Evolutionary conservation across 2,329 filamentous ascomycete genomes (phyloP).

Genomic region (Westerdykella ornata): DNA sequence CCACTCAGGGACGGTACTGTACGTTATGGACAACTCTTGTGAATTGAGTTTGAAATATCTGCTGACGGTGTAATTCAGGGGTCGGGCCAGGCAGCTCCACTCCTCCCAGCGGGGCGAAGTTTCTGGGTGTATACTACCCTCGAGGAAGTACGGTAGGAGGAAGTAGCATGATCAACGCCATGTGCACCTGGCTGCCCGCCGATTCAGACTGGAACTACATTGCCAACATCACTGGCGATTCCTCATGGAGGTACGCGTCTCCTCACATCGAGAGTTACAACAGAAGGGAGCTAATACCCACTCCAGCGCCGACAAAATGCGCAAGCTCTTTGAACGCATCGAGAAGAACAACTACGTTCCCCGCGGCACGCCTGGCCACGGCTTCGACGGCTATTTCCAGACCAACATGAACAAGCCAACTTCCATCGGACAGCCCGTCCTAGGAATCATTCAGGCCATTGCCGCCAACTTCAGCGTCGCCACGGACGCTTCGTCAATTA

Average conservation of each 20-base stretch:
- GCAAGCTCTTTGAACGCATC: conserved; percentile 48
- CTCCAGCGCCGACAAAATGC: conserved; percentile 41
- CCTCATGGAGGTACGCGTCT: conserved; percentile 43
- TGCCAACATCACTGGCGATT: conserved; percentile 52
- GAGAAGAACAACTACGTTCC: conserved; percentile 50
- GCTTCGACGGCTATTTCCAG: conserved; percentile 51
- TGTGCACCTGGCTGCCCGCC: conserved; percentile 51
- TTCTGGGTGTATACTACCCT: conserved; percentile 52
- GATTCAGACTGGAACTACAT: conserved; percentile 55
- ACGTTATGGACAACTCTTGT: neutral
- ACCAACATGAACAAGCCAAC: conserved; percentile 47
- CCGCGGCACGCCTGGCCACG: conserved; percentile 44
- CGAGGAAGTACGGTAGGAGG: conserved; percentile 51
- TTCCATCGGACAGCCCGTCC: conserved; percentile 39
- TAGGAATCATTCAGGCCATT: conserved; percentile 29
- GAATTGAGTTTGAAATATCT: neutral
- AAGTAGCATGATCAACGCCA: conserved; percentile 54
- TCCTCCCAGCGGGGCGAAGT: conserved; percentile 46
- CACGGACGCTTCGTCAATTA: conserved; percentile 44
- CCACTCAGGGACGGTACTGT: conserved; percentile 46
- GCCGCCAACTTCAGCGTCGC: conserved; percentile 36
- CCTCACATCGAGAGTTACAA: conserved; percentile 17
- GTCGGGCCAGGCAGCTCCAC: conserved; percentile 44
- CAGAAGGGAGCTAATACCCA: neutral
- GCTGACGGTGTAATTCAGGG: neutral